phyloP scores from a whole-genome alignment of 2,329 filamentous ascomycete species.

The Cladobotryum protrusum region DNA sequence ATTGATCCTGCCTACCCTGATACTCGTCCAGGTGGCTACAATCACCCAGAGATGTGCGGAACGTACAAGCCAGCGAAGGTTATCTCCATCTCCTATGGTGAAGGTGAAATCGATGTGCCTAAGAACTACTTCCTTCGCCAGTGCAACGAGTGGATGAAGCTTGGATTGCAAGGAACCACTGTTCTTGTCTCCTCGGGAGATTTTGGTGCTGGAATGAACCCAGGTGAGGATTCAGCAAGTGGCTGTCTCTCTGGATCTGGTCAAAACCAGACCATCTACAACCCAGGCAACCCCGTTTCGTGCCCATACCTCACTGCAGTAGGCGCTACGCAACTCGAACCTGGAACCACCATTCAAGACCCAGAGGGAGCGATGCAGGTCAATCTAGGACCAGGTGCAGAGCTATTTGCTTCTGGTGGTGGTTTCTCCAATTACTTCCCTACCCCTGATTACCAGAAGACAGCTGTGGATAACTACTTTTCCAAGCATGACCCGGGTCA shows the following conservation, averaged over 20 bases:
- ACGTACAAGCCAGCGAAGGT: conserved; percentile 28
- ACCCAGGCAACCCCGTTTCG: conserved; percentile 31
- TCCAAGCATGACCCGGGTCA: conserved; percentile 16
- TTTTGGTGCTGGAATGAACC: conserved; percentile 19
- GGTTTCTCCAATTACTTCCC: conserved; percentile 31
- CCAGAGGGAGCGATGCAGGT: conserved; percentile 13
- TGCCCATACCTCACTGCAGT: conserved; percentile 43
- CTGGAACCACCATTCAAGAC: conserved; percentile 23
- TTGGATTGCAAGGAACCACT: conserved; percentile 37
- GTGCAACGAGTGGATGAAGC: conserved; percentile 40
- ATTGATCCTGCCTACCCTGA: conserved; percentile 46
- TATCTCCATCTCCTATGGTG: conserved; percentile 40
- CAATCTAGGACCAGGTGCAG: conserved; percentile 9
- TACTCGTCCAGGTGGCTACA: conserved; percentile 40
- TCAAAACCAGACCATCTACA: conserved; percentile 17
- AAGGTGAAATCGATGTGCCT: conserved; percentile 41
- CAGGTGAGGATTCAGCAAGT: not conserved
- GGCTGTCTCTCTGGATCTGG: conserved; percentile 11
- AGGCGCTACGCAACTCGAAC: conserved; percentile 41
- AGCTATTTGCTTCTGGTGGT: conserved; percentile 18
- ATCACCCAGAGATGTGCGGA: conserved; percentile 28
- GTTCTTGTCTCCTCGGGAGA: conserved; percentile 37
- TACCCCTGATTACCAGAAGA: conserved; percentile 22
- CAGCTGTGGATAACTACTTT: conserved; percentile 21
- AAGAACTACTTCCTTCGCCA: conserved; percentile 37